A percentile compares a stretch with the other conserved stretches of the same genome.
Conservation (phyloP, 2,329 filamentous ascomycete species). For the Aspergillus luchuensis region DNA sequence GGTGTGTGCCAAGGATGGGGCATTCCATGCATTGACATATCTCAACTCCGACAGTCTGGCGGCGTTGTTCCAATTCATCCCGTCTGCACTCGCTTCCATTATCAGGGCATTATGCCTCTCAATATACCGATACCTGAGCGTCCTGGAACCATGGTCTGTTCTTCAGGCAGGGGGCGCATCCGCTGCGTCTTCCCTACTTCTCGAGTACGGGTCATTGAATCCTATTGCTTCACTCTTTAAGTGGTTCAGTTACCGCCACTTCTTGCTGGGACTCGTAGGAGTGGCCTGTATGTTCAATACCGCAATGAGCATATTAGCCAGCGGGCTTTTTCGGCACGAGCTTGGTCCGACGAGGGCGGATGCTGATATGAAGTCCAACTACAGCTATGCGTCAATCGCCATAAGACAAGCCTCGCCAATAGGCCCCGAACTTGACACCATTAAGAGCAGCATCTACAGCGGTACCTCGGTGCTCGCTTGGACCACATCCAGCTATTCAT, state of each 20-base stretch:
- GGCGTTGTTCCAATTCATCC: constrained; percentile 5
- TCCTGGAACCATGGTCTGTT: constrained; percentile 12
- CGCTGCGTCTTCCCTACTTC: constrained; percentile 8
- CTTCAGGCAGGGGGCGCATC: constrained; percentile 10
- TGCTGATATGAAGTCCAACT: constrained; percentile 2
- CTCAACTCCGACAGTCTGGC: background rate
- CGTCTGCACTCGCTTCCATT: constrained; percentile 3
- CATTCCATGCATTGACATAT: constrained; percentile 3
- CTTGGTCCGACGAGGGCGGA: constrained; percentile 2
- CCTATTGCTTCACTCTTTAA: constrained; percentile 8
- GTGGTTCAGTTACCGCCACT: constrained; percentile 8
- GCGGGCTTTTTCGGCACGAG: constrained; percentile 7
- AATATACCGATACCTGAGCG: constrained; percentile 10
- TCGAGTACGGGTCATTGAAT: constrained; percentile 12
- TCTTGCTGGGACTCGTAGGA: constrained; percentile 10
- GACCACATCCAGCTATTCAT: constrained; percentile 12
- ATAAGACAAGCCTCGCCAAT: constrained; percentile 5
- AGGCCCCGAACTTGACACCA: constrained; percentile 7
- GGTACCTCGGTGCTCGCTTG: constrained; percentile 16
- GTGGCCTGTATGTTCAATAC: constrained; percentile 13
- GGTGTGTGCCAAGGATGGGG: constrained; percentile 4
- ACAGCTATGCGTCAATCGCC: constrained; percentile 1
- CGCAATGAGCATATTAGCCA: constrained; percentile 6
- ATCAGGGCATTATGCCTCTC: constrained; percentile 12
- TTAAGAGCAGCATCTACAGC: constrained; percentile 15